Percentiles rank a stretch among this genome's conserved stretches.
phyloP scores from a whole-genome alignment of 2,329 filamentous ascomycete genomes.

The Neopestalotiopsis rosae region DNA sequence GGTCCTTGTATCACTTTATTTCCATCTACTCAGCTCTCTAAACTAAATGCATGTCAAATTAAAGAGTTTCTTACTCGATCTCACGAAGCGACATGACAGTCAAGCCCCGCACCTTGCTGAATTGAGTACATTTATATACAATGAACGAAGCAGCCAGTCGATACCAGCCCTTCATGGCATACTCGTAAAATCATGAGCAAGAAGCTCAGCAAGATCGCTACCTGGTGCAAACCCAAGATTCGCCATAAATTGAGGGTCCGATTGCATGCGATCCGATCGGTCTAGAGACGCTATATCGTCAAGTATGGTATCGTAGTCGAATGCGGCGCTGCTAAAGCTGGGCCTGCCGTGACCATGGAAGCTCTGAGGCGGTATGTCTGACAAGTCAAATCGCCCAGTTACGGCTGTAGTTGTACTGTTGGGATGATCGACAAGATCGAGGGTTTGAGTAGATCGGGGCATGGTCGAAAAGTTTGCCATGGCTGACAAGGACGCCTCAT shows the following conservation, averaged over 20 bases:
- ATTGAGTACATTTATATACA: too few relatives aligned
- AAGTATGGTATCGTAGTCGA: slow-evolving; percentile 58
- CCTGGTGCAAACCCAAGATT: slow-evolving; percentile 70
- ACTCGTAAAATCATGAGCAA: slow-evolving; percentile 30
- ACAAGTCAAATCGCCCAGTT: slow-evolving; percentile 24
- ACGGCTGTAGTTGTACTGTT: slow-evolving; percentile 16
- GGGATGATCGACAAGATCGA: background rate
- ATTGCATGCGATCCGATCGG: slow-evolving; percentile 53
- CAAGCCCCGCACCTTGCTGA: too few relatives aligned
- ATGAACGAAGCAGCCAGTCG: background rate
- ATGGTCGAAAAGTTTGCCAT: slow-evolving; percentile 4
- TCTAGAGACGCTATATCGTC: slow-evolving; percentile 59
- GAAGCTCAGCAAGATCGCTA: slow-evolving; percentile 57
- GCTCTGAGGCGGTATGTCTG: slow-evolving; percentile 21
- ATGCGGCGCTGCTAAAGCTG: slow-evolving; percentile 30
- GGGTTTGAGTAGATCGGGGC: background rate
- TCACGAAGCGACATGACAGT: background rate
- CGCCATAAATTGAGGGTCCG: slow-evolving; percentile 68
- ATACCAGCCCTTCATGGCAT: slow-evolving; percentile 2
- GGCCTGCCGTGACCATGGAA: slow-evolving; percentile 22
- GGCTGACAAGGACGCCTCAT: background rate
- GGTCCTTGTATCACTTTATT: background rate
- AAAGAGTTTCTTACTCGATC: background rate
- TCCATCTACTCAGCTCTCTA: background rate
- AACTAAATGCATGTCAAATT: background rate